Base-by-base conservation (phyloP, 2,329 filamentous ascomycete species). In the Xenoacremonium recifei region DNA sequence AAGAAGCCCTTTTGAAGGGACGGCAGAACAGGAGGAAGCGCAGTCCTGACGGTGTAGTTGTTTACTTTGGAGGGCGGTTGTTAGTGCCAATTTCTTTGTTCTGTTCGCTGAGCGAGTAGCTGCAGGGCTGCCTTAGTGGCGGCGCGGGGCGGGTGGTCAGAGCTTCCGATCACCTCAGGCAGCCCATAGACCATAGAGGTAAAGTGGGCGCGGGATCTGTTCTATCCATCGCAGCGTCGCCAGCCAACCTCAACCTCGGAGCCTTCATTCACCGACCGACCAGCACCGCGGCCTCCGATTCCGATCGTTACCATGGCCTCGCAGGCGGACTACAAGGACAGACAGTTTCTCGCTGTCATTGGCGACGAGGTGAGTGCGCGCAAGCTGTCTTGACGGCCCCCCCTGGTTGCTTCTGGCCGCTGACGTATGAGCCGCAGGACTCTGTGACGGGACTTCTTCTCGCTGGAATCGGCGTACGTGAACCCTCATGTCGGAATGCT, bases 281-380 rank as follows among this genome's bases (percentile, higher is more conserved):
- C n/a, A 39, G 40, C 21, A 19, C 37, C 5, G 30, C 34, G 39
- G 39, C 25, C 35, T 20, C 37, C 35, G 23, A 21, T 16, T 21
- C 27, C 38, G 44, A 27, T 32, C 33, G 39, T 46, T 55, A 63
- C 57, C 32, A 76, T 77, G 72, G 59, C 75, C 44, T 71, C 72
- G 35, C 72, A 78, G 55, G 71, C 75, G 50, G 78, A 82, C 54
- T 85, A 76, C 67, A 85, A 90, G 72, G 90, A 97, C 70, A 82
- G 93, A 60, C 87, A 99, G 71, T 96, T 99, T 64, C 82, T 99
- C 45, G 93, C 93, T 51, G 92, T 99, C 36, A 99, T 99, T 63
- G 93, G 93, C 39, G 93, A 99, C 68, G 93, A 99, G 82, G 93
- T 89, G 63, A 50, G 66, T 42, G 11, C 6, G 23, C 37, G 23